These are phyloP conservation scores for Colletotrichum orchidophilum DNA, from an alignment of 2,329 filamentous ascomycete genomes.

Conservation along the genomic window DNA sequence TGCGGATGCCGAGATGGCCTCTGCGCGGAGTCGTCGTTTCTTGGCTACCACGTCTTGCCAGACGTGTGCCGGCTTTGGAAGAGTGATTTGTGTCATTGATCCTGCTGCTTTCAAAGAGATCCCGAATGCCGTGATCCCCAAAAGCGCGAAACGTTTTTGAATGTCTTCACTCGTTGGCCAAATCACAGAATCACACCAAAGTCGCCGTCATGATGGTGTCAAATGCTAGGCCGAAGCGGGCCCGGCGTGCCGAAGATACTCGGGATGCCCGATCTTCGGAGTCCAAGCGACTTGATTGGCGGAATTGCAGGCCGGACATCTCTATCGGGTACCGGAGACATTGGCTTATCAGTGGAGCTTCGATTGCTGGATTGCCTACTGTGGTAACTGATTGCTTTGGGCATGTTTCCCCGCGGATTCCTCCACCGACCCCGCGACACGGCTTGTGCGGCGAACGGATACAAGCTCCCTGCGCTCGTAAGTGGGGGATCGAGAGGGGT, in stretches of 20 bases:
- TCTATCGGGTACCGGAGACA: not conserved
- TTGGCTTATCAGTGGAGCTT: slow-evolving; percentile 13
- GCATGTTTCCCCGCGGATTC: not conserved
- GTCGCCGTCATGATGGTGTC: not conserved
- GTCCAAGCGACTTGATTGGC: not conserved
- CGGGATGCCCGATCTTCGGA: not conserved
- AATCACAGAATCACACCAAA: not conserved
- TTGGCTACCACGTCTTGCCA: slow-evolving; percentile 9
- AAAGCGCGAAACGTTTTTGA: not conserved
- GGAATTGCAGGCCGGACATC: not conserved
- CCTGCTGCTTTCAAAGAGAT: no score
- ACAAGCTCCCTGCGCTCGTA: not conserved
- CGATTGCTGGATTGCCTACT: not conserved
- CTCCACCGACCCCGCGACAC: not conserved
- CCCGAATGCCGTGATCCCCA: not conserved
- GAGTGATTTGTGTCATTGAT: not conserved
- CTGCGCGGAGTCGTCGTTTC: not conserved
- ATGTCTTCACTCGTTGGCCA: not conserved
- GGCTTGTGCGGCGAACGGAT: not conserved
- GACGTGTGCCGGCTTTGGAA: not conserved
- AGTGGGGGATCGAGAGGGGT: slow-evolving; percentile 6
- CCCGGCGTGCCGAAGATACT: not conserved
- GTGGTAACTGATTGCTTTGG: not conserved
- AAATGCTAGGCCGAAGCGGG: not conserved
- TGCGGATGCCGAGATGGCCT: not conserved